Evolutionary conservation across 495 filamentous ascomycete species (phyloP), one percentile per base, ranked within the genome.

Genomic region (Daldinia caldariorum): DNA sequence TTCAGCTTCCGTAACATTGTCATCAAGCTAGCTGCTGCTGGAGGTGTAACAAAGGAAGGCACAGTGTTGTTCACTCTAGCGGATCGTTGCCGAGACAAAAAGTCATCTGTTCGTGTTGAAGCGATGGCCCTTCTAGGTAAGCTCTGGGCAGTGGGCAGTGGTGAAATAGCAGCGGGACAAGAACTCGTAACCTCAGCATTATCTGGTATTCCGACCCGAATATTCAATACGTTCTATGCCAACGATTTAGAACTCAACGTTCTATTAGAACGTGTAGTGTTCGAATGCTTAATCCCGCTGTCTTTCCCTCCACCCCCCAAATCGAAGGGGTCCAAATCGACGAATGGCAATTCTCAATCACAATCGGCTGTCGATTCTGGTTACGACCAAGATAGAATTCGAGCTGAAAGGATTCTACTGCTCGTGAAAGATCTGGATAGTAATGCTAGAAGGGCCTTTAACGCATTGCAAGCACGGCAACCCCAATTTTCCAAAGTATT

Each of bases 121-220:
- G 94, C 91, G 32, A 97, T 97, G 89, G 89, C 87, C 38, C 85
- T 93, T 32, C 79, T 98, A 12, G 91, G 88, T 18, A 89, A 90
- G 51, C 90, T 97, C 45, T 99, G 95, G 95, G 95, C 90, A 10
- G 93, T 94, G 55, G 94, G 92, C 0, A 88, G 88, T 18, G 92
- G 93, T 20, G 94, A 97, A 66, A 90, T 99, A 67, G 89, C 92
- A 45, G 88, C 89, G 47, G 92, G 91, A 16, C 90, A 94, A 69
- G 93, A 97, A 68, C 80, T 85, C 7, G 89, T 97, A 14, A 85
- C 83, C 5, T 82, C 87, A 22, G 83, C 93, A 12, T 80, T 99
- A 10, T 89, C 89, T 13, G 89, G 89, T 51, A 92, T 94, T 47
- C 94, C 95, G 12, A 90, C 89, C 1, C 93, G 89, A 73, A 94